Evolutionary conservation across 2,329 filamentous ascomycete genomes (phyloP), one percentile per base, ranked within the genome.

Genomic region (Alternaria sp.): DNA sequence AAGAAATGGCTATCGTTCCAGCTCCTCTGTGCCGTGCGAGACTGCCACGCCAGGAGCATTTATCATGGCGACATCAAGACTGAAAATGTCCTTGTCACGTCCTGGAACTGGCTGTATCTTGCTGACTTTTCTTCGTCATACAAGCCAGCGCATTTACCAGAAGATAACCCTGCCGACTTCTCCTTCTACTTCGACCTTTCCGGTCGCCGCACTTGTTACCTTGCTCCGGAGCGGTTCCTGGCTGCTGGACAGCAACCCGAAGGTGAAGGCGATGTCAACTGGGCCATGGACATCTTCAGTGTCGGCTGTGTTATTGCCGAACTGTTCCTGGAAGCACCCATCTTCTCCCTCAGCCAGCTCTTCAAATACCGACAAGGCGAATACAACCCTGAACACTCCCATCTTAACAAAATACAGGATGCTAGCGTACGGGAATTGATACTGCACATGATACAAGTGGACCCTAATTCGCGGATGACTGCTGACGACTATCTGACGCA

Each of bases 261-360:
- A 48, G 85, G 83, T 76, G 86, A 75, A 81, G 86, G 80, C 79
- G 88, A 71, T 4, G 80, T 90, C 51, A 90, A 87, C 46, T 97
- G 94, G 93, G 94, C 95, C 36, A 99, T 99, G 96, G 95, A 99
- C 75, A 90, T 99, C 34, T 99, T 99, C 81, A 98, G 95, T 77
- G 90, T 90, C 23, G 95, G 95, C 7, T 99, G 96, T 75, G 93
- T 98, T 37, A 96, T 99, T 70, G 95, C 95, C 1, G 95, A 99
- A 77, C 84, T 99, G 36, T 97, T 99, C 67, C 85, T 98, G 5
- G 95, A 99, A 79, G 86, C 93, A 0, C 93, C 96, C 8, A 94
- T 98, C n/a, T 98, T 99, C 78, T 96, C 88, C n/a, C 84, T 99
- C 10, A 96, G 92, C 69, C 94, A 98, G 77, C 86, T 99, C 52